Evolutionary conservation across 2,329 filamentous ascomycete genomes (phyloP).

Genomic region (Fusarium sp.): DNA sequence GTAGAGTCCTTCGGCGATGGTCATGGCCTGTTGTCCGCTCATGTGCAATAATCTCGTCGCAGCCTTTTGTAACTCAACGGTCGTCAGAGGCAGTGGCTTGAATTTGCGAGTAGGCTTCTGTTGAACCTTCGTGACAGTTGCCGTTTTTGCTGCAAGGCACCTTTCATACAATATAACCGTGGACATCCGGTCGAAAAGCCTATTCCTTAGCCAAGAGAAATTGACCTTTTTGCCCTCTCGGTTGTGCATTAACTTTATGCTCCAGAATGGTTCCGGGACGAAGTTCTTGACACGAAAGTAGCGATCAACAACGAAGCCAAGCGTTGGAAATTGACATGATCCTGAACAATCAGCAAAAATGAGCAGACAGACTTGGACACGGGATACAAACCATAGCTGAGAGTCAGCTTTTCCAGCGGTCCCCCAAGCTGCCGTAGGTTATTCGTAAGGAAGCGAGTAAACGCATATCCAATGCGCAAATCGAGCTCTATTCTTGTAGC

Average conservation of each 20-base stretch:
- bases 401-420: constrained; percentile 70
- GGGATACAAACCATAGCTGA: constrained; percentile 78
- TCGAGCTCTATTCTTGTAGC: constrained; percentile 91
- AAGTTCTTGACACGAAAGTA: constrained; percentile 96
- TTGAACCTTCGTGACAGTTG: constrained; percentile 84
- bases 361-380: background rate
- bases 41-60: constrained; percentile 90
- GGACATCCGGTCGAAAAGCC: constrained; percentile 87
- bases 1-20: constrained; percentile 85
- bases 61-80: constrained; percentile 95
- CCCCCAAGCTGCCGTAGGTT: constrained; percentile 79
- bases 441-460: constrained; percentile 87
- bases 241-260: constrained; percentile 83
- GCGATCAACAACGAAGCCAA: constrained; percentile 96
- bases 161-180: constrained; percentile 86
- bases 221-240: constrained; percentile 82
- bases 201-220: constrained; percentile 84
- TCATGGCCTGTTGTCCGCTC: constrained; percentile 92
- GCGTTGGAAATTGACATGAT: constrained; percentile 95
- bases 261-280: constrained; percentile 91
- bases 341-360: constrained; percentile 56
- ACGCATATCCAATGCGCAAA: constrained; percentile 89
- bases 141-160: constrained; percentile 79
- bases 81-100: constrained; percentile 93
- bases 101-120: constrained; percentile 94